phyloP scores from a whole-genome alignment of 2,329 filamentous ascomycete species.

The Aspergillus puulaauensis region DNA sequence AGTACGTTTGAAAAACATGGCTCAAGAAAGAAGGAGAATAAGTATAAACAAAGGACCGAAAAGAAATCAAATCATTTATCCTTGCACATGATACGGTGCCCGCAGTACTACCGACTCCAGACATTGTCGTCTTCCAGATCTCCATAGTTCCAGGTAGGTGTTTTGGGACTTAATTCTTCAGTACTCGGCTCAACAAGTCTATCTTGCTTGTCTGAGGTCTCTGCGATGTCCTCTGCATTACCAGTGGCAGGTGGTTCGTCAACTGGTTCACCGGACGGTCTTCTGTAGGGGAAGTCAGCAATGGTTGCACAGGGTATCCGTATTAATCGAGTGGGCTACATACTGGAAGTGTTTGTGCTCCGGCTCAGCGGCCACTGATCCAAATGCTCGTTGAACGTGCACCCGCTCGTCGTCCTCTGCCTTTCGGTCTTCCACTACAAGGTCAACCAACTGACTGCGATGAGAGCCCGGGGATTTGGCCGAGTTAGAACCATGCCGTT shows the following conservation, averaged over 20 bases:
- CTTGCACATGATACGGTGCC: background rate
- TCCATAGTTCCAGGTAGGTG: conserved; percentile 27
- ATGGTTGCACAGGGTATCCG: conserved; percentile 7
- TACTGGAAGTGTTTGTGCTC: conserved; percentile 34
- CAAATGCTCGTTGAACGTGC: conserved; percentile 62
- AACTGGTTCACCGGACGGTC: conserved; percentile 30
- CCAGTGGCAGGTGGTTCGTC: conserved; percentile 21
- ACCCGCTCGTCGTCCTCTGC: conserved; percentile 63
- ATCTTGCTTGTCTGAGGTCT: conserved; percentile 15
- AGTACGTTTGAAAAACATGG: background rate
- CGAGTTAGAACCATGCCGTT: conserved; percentile 32
- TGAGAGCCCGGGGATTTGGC: conserved; percentile 56
- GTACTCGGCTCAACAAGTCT: conserved; percentile 1
- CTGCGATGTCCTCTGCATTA: conserved; percentile 10
- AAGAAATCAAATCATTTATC: background rate
- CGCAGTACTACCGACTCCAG: conserved; percentile 28
- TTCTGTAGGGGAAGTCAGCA: conserved; percentile 24
- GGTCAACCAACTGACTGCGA: conserved; percentile 64
- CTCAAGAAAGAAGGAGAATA: background rate
- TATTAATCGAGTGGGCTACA: conserved; percentile 15
- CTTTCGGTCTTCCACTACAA: conserved; percentile 64
- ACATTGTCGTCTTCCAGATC: conserved; percentile 40
- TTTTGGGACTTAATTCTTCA: conserved; percentile 15
- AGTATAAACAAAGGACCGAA: background rate
- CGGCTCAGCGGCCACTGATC: conserved; percentile 59